Percentiles rank a stretch among this genome's conserved stretches.
Evolutionary conservation across 768 basidiomycete genomes (phyloP).

Genomic region (Ramaria rubella): DNA sequence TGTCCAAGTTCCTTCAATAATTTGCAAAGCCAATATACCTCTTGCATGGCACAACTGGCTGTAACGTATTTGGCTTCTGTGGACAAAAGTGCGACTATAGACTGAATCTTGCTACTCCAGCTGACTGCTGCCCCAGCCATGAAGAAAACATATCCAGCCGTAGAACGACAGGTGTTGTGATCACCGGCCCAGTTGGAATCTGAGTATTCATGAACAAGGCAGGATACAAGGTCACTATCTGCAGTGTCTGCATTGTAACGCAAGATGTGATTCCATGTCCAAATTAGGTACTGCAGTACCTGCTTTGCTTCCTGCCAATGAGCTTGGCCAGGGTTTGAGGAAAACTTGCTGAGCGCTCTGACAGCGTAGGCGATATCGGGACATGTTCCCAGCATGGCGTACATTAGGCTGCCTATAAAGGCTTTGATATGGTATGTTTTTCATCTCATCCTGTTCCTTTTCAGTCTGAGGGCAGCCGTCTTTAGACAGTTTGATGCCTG

Average conservation of each 20-base stretch:
- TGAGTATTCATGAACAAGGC: slow-evolving; percentile 19
- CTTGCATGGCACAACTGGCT: no score
- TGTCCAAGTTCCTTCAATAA: no score
- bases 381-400: no score
- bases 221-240: neutral
- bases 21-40: no score
- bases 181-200: slow-evolving; percentile 26
- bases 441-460: slow-evolving; percentile 11
- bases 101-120: no score
- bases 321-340: slow-evolving; percentile 21
- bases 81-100: no score
- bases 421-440: slow-evolving; percentile 22
- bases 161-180: slow-evolving; percentile 13
- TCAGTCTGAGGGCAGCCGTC: slow-evolving; percentile 7
- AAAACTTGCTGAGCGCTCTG: slow-evolving; percentile 27
- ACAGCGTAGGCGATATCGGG: no score
- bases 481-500: neutral
- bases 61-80: no score
- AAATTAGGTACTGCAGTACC: slow-evolving; percentile 31
- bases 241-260: slow-evolving; percentile 15
- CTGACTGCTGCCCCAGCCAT: slow-evolving; percentile 14
- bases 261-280: slow-evolving; percentile 23
- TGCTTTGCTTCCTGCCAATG: slow-evolving; percentile 36
- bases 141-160: slow-evolving; percentile 18
- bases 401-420: slow-evolving; percentile 25